These are phyloP conservation scores for Pythium guiyangense DNA, from an alignment of 352 stramenopile species.

Conservation along the genomic window DNA sequence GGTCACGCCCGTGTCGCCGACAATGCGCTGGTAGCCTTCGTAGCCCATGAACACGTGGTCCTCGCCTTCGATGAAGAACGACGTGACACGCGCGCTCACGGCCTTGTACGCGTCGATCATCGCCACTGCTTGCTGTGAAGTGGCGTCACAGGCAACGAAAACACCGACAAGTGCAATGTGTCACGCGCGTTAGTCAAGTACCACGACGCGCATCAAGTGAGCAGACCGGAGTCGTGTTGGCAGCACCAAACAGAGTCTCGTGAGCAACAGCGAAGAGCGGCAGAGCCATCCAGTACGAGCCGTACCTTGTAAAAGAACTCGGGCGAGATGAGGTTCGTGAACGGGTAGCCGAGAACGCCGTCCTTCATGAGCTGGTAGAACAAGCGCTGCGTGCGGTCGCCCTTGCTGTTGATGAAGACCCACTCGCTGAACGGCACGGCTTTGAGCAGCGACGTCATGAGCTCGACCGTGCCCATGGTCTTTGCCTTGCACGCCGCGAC, in stretches of 20 bases:
- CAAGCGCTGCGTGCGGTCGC: conserved; percentile 46
- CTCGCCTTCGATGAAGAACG: conserved; percentile 45
- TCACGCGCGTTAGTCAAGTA: too few species aligned
- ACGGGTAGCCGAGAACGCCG: conserved; percentile 49
- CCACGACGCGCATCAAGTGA: too few species aligned
- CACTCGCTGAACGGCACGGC: conserved; percentile 34
- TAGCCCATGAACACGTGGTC: conserved; percentile 38
- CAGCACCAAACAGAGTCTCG: too few species aligned
- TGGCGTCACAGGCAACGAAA: neutral
- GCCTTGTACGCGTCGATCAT: conserved; percentile 37
- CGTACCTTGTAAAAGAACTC: conserved; percentile 35
- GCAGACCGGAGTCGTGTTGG: too few species aligned
- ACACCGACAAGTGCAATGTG: too few species aligned
- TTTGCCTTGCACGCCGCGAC: conserved; percentile 20
- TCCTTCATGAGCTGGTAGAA: conserved; percentile 59
- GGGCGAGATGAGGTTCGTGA: conserved; percentile 42
- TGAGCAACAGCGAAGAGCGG: too few species aligned
- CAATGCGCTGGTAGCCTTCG: conserved; percentile 19
- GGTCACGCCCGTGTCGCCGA: conserved; percentile 22
- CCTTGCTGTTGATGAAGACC: conserved; percentile 61
- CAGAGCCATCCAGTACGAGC: too few species aligned
- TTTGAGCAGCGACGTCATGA: conserved; percentile 38
- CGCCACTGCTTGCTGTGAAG: conserved; percentile 19
- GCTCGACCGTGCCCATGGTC: conserved; percentile 24
- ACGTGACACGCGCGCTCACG: conserved; percentile 26